These are phyloP conservation scores for Rhizopus sp. DNA, from an alignment of 371 early-diverging fungal species.

Conservation along the genomic window DNA sequence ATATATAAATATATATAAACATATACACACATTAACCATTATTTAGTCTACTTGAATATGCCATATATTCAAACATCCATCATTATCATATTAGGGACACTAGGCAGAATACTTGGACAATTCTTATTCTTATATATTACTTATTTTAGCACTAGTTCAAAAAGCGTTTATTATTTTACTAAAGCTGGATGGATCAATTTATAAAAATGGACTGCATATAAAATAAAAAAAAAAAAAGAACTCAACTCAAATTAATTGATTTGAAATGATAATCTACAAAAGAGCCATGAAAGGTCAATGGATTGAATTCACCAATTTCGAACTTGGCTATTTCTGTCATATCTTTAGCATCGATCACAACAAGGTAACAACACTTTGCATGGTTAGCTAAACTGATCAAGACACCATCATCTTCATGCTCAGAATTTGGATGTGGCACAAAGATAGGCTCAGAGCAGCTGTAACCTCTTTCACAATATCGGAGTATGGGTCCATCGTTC, in stretches of 20 bases:
- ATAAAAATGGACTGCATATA: background rate
- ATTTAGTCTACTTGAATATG: constrained; percentile 55
- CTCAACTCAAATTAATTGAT: constrained; percentile 32
- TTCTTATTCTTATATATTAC: constrained; percentile 51
- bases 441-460: constrained; percentile 68
- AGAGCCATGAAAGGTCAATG: constrained; percentile 59
- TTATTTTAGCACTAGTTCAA: constrained; percentile 12
- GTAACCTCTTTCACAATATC: constrained; percentile 33
- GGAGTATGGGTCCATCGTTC: constrained; percentile 16
- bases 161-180: constrained; percentile 2
- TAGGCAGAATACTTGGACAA: constrained; percentile 50
- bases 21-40: background rate
- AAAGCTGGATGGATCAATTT: constrained; percentile 20
- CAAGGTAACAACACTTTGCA: constrained; percentile 46
- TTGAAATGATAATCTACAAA: constrained; percentile 41
- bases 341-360: constrained; percentile 55
- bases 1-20: constrained; percentile 10
- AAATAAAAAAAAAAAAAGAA: background rate
- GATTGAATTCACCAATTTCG: constrained; percentile 46
- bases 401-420: constrained; percentile 65
- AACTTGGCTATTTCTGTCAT: constrained; percentile 56
- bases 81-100: constrained; percentile 53
- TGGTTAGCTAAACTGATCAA: constrained; percentile 52
- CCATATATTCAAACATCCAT: constrained; percentile 49
- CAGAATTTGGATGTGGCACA: constrained; percentile 49